Evolutionary conservation across 139 green algal genomes (phyloP).

Genomic region (Marvania coccoides): DNA sequence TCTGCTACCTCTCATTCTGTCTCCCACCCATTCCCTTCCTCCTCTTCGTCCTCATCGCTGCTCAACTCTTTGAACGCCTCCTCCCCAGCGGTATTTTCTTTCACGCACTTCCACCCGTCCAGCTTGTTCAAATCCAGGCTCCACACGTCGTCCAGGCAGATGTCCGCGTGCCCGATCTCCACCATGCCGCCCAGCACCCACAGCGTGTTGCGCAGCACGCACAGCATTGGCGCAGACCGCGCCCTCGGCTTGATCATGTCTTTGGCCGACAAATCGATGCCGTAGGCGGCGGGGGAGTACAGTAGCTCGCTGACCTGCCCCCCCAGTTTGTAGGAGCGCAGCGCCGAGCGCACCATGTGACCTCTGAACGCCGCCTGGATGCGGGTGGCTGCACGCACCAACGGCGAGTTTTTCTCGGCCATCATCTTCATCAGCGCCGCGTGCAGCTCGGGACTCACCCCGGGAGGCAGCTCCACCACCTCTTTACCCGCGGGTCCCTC

Average conservation of each 20-base stretch:
- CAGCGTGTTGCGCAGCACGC: constrained; percentile 70
- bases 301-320: constrained; percentile 79
- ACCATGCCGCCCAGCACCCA: constrained; percentile 89
- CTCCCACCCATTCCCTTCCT: constrained; percentile 2
- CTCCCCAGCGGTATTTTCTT: constrained; percentile 66
- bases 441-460: constrained; percentile 11
- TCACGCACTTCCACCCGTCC: constrained; percentile 64
- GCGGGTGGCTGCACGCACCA: constrained; percentile 53
- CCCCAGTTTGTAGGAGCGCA: constrained; percentile 73
- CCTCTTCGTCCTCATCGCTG: constrained; percentile 32
- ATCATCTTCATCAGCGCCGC: constrained; percentile 16
- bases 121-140: constrained; percentile 77
- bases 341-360: constrained; percentile 70
- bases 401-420: constrained; percentile 34
- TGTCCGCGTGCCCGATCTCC: constrained; percentile 60
- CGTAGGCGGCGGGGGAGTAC: constrained; percentile 81
- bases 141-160: constrained; percentile 95
- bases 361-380: constrained; percentile 82
- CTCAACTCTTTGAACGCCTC: constrained; percentile 53
- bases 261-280: constrained; percentile 57
- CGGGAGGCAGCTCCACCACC: not conserved
- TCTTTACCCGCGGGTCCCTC: not conserved
- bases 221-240: constrained; percentile 38
- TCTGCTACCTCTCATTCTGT: not conserved
- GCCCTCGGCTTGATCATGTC: constrained; percentile 74